Conservation (phyloP, 2,329 filamentous ascomycete genomes). For the Colletotrichum sp. region DNA sequence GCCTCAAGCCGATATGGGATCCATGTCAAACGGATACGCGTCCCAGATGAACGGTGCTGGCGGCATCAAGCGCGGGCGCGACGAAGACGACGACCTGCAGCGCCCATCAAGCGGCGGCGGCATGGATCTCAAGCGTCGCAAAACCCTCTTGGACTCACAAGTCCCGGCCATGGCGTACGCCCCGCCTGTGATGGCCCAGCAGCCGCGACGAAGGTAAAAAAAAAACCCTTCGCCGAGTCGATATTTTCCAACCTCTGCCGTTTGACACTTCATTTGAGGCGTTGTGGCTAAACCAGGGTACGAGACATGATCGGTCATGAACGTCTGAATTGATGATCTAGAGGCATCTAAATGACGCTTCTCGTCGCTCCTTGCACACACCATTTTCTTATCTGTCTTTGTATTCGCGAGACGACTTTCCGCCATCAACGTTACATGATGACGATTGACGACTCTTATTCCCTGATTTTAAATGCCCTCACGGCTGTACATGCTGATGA, state of each 20-base stretch:
- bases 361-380: constrained; percentile 17
- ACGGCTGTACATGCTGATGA: constrained; percentile 50
- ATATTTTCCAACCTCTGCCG: neutral
- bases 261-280: constrained; percentile 13
- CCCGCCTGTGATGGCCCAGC: constrained; percentile 47
- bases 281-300: constrained; percentile 6
- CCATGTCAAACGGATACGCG: constrained; percentile 68
- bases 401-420: constrained; percentile 34
- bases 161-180: constrained; percentile 56
- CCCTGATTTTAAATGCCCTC: constrained; percentile 36
- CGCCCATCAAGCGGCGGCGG: constrained; percentile 67
- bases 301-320: constrained; percentile 15
- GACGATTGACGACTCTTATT: constrained; percentile 43
- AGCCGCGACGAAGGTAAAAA: constrained; percentile 41
- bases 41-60: constrained; percentile 68
- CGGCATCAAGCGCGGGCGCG: constrained; percentile 52
- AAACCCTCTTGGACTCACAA: constrained; percentile 71
- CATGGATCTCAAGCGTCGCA: constrained; percentile 77
- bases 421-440: constrained; percentile 29
- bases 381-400: constrained; percentile 25
- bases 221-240: neutral
- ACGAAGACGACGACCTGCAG: constrained; percentile 64
- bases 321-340: constrained; percentile 2
- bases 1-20: constrained; percentile 64
- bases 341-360: neutral